phyloP scores from a whole-genome alignment of 1,284 basidiomycete species.

The Trametes sp. region DNA sequence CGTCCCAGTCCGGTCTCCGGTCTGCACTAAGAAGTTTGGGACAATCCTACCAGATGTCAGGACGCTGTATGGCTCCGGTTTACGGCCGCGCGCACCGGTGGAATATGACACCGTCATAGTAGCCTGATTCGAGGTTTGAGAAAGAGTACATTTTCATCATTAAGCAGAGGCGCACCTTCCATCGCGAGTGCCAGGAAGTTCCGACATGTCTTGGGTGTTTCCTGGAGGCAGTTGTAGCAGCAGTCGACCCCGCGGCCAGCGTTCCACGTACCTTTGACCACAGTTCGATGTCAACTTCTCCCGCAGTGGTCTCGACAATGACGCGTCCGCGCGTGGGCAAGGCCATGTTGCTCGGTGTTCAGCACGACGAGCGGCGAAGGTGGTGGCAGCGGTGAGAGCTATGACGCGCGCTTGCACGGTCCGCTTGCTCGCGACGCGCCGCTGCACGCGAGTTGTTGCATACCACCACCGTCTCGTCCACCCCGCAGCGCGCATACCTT shows the following conservation, averaged over 20 bases:
- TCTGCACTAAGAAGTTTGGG: slow-evolving; percentile 91
- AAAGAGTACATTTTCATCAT: no score
- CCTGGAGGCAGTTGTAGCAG: slow-evolving; percentile 50
- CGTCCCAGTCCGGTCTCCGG: slow-evolving; percentile 94
- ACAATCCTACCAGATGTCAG: slow-evolving; percentile 61
- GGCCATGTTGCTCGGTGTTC: slow-evolving; percentile 55
- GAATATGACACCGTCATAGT: slow-evolving; percentile 95
- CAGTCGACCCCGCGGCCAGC: background rate
- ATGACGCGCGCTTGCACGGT: slow-evolving; percentile 11
- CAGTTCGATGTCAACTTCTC: slow-evolving; percentile 93
- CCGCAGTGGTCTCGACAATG: slow-evolving; percentile 89
- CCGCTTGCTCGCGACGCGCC: background rate
- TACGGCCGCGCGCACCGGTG: slow-evolving; percentile 68
- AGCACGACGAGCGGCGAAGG: background rate
- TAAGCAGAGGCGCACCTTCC: slow-evolving; percentile 87
- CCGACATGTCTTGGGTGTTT: slow-evolving; percentile 92
- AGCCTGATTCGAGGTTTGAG: slow-evolving; percentile 60
- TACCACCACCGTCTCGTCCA: no score
- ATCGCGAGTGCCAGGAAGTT: slow-evolving; percentile 92
- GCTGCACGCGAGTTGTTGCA: background rate
- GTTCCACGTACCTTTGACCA: slow-evolving; percentile 79
- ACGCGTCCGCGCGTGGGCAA: slow-evolving; percentile 87
- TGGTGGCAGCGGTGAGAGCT: slow-evolving; percentile 11
- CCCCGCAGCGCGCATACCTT: no score
- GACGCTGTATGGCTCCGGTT: background rate